Evolutionary conservation across 805 yeast species (phyloP), one percentile per base, ranked within the genome.

Genomic region (Schizosaccharomyces cryophilus): DNA sequence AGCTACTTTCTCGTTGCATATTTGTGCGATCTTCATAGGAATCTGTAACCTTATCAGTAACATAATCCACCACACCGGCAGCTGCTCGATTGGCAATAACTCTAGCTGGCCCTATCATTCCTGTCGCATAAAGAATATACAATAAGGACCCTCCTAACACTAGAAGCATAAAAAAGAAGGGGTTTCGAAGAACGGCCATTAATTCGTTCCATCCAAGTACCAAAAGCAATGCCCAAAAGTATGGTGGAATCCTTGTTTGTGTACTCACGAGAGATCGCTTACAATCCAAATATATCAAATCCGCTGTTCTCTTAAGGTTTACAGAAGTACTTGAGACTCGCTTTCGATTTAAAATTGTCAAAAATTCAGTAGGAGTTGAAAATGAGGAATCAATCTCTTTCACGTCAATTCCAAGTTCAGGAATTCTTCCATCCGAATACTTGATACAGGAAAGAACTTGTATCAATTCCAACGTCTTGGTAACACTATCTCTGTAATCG

Each of bases 141-240:
- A 77, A 68, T 0, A 80, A 84, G 0, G 85, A 86, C 1, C 78
- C 78, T 11, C 87, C 60, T 55, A 89, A 69, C 1, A 79, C 66
- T 59, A 88, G 69, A 48, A 71, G 54, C 5, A 85, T 75, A 65
- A 89, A 81, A 66, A 85, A 78, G n/a, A 90, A 67, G 40, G 61
- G 98, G 69, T 86, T 89, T 64, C 94, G 78, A 55, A 93, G 68
- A 19, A 93, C 80, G 9, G 93, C 84, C 84, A 88, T 79, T 65
- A 93, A 83, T 74, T 93, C 96, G 70, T 89, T 89, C 96, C 96
- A 93, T 9, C 98, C 98, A 26, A 93, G 74, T 2, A 85, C 81
- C 1, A 84, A 70, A 29, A 93, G 73, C 15, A 90, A 68, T 11
- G 80, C 72, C 72, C 87, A 88, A 62, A 93, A 80, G 74, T 84